Base-by-base conservation (phyloP, 2,329 filamentous ascomycete species). In the Arthrobotrys sinensis region DNA sequence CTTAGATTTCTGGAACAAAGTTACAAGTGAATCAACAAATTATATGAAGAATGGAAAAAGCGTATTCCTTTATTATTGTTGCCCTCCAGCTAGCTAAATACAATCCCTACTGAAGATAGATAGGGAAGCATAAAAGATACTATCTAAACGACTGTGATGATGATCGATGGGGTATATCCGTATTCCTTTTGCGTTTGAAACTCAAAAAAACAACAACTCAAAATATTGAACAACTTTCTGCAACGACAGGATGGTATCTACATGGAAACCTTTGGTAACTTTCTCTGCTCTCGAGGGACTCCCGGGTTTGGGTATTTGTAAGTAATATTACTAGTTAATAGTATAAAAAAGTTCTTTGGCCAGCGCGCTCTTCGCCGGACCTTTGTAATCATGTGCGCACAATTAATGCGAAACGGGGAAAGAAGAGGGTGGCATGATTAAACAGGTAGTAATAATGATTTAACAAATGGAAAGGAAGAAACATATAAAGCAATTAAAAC, bases 131-230 rank as follows among this genome's bases (percentile, higher is more conserved):
- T 16, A 50, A 50, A 53, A 64, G 12, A 48, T 46, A 64, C 28
- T n/a, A 67, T 75, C 63, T 75, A 75, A 75, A 75, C 63, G 70
- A 75, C 70, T 65, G 63, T 67, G 57, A 60, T 60, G 52, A 57
- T 57, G 53, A 55, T 55, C 24, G 24, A 28, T 28, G 55, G 68
- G 70, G 70, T 75, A 75, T 75, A 75, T 75, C 70, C 63, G 53
- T 75, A 67, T 68, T 53, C 66, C 68, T 68, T 72, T 65, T 57
- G 62, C 32, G 14, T 60, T n/a, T n/a, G n/a, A n/a, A n/a, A 40
- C n/a, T 55, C 19, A 7, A 32, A 64, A 64, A n/a, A 63, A n/a
- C 24, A 28, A 24, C 16, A 55, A 24, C 16, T 60, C 6, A 43
- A 36, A 60, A 60, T 1, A 45, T 12, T 19, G 28, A 52, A 75